Percentiles rank a stretch among this genome's conserved stretches.
Evolutionary conservation across 2,329 filamentous ascomycete species (phyloP).

Genomic region (Alternaria postmessia): DNA sequence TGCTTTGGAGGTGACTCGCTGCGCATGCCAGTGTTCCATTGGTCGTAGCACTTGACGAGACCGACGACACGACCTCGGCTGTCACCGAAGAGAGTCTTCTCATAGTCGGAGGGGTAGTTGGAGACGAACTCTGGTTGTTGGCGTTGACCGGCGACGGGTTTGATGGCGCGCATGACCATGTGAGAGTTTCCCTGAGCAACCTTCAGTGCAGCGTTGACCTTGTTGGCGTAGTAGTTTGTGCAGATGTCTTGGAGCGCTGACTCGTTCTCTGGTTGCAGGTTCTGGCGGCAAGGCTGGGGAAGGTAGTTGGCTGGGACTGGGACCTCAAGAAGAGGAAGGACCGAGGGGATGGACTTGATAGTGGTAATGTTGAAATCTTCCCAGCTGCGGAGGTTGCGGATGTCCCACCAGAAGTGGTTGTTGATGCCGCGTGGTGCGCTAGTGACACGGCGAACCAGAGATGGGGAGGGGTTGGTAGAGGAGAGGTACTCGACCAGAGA

Average conservation of each 20-base stretch:
- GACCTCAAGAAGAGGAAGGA: conserved; percentile 72
- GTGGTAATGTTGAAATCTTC: conserved; percentile 76
- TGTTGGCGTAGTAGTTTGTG: conserved; percentile 79
- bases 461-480: conserved; percentile 79
- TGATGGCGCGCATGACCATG: conserved; percentile 57
- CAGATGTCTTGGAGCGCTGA: conserved; percentile 77
- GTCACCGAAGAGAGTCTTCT: conserved; percentile 59
- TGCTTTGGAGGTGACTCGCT: conserved; percentile 83
- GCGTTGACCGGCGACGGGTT: conserved; percentile 52
- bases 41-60: conserved; percentile 89
- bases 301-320: conserved; percentile 69
- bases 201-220: conserved; percentile 83
- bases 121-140: conserved; percentile 73
- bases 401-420: conserved; percentile 95
- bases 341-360: conserved; percentile 75
- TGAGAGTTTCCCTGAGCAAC: conserved; percentile 75
- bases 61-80: conserved; percentile 72
- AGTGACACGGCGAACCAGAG: conserved; percentile 80
- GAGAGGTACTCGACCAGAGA: conserved; percentile 82
- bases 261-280: conserved; percentile 80
- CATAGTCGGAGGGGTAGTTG: conserved; percentile 64
- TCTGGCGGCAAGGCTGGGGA: conserved; percentile 63
- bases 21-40: conserved; percentile 95
- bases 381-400: conserved; percentile 87
- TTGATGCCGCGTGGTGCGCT: conserved; percentile 72